Percentiles rank a stretch among this genome's conserved stretches.
Evolutionary conservation across 371 early-diverging fungal species (phyloP).

Genomic region (Neoconidiobolus thromboides): DNA sequence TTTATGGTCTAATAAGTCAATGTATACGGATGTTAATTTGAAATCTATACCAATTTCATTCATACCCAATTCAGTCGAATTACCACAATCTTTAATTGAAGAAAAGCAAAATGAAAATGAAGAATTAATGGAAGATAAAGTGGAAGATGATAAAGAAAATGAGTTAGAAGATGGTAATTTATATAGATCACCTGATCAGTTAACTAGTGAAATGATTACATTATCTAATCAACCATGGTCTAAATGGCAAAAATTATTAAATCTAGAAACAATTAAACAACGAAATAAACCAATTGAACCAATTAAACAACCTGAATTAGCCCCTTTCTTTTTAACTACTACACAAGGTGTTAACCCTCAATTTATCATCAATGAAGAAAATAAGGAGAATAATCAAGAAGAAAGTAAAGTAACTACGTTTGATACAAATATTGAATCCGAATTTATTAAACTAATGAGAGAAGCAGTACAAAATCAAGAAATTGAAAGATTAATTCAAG

Average conservation of each 20-base stretch:
- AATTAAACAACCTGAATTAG: slow-evolving; percentile 69
- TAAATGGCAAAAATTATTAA: slow-evolving; percentile 78
- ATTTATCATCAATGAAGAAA: slow-evolving; percentile 26
- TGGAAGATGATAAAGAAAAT: slow-evolving; percentile 14
- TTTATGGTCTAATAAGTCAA: slow-evolving; percentile 74
- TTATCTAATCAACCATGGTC: slow-evolving; percentile 59
- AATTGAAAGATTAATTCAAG: slow-evolving; percentile 27
- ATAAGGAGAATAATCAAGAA: slow-evolving; percentile 19
- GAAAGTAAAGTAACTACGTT: slow-evolving; percentile 33
- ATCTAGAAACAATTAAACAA: slow-evolving; percentile 79
- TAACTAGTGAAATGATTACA: slow-evolving; percentile 63
- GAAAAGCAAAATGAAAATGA: slow-evolving; percentile 15
- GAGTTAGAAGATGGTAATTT: slow-evolving; percentile 14
- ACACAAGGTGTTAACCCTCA: slow-evolving; percentile 44
- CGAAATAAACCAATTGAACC: slow-evolving; percentile 80
- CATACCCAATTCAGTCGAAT: slow-evolving; percentile 22
- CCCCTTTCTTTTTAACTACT: slow-evolving; percentile 85
- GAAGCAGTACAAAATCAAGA: slow-evolving; percentile 13
- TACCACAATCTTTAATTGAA: slow-evolving; percentile 24
- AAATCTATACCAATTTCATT: slow-evolving; percentile 39
- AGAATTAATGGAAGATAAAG: slow-evolving; percentile 18
- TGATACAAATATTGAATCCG: slow-evolving; percentile 25
- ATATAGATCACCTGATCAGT: slow-evolving; percentile 33
- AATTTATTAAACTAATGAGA: slow-evolving; percentile 4
- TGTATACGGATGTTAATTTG: slow-evolving; percentile 44